Evolutionary conservation across 2,329 filamentous ascomycete species (phyloP), one percentile per base, ranked within the genome.

Genomic region (Zalaria sp.): DNA sequence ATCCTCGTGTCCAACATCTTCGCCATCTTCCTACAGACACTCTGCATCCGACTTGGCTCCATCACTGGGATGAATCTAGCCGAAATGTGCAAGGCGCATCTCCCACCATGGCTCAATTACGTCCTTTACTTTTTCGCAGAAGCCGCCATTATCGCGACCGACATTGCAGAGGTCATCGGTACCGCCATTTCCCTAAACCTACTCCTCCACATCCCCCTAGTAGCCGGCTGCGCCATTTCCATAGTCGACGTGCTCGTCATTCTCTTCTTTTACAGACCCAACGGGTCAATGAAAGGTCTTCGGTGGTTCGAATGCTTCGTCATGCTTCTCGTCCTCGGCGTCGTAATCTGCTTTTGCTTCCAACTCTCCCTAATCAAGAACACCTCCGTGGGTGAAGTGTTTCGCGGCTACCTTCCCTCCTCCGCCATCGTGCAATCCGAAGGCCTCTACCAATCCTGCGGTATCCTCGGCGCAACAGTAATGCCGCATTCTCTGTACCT

Each of bases 401-500:
- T 83, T 54, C 63, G 60, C 31, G 79, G 79, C 11, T 83, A 79
- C 49, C 55, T 83, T 11, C 79, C 79, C 0, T 81, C 77, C 0
- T 61, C 62, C 35, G 66, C 71, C 3, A 57, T 83, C 2, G 61
- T 80, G 1, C 61, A 81, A 54, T 67, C 70, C 2, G 53, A 76
- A 52, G 79, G 70, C 38, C 53, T 79, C 0, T 83, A 82, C 54
- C 78, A 83, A 58, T 73, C 81, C 1, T 87, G 82, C 47, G 82
- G 82, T 40, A 87, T 87, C 43, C 66, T 87, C 0, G 82, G 82
- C 2, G 82, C 82, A 3, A 87, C 82, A 0, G 79, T 82, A 25
- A 81, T 82, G 78, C 78, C 78, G 4, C 78, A 81, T 51, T 77
- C 73, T 40, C 61, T 83, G 3, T 83, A 78, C 49, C 67, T 84